Evolutionary conservation across 1,284 basidiomycete genomes (phyloP).

Genomic region (Lentinula novae-zelandiae): DNA sequence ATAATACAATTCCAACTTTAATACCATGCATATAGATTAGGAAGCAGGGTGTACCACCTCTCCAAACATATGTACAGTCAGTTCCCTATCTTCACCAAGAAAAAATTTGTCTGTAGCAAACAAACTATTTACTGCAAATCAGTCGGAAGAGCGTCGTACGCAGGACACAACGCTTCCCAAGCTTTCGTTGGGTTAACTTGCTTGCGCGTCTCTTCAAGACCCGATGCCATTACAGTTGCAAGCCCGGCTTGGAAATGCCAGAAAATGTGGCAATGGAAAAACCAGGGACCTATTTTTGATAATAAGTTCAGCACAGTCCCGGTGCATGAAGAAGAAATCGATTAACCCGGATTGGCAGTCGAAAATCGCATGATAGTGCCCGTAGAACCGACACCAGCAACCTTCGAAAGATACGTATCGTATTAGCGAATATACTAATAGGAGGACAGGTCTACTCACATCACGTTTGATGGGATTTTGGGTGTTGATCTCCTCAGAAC

Average conservation of each 20-base stretch:
- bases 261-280: slow-evolving; percentile 28
- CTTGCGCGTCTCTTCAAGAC: slow-evolving; percentile 15
- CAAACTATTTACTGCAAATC: neutral
- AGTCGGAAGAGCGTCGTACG: slow-evolving; percentile 15
- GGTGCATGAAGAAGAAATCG: neutral
- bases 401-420: slow-evolving; percentile 14
- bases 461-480: slow-evolving; percentile 25
- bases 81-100: too few relatives aligned
- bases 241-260: slow-evolving; percentile 27
- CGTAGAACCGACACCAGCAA: slow-evolving; percentile 19
- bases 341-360: neutral
- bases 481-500: slow-evolving; percentile 17
- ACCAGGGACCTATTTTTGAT: slow-evolving; percentile 16
- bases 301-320: slow-evolving; percentile 14
- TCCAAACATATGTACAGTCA: too few relatives aligned
- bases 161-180: slow-evolving; percentile 26
- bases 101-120: too few relatives aligned
- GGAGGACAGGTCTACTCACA: slow-evolving; percentile 10
- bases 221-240: slow-evolving; percentile 22
- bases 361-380: slow-evolving; percentile 6
- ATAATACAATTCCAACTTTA: too few relatives aligned
- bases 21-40: too few relatives aligned
- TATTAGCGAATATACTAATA: slow-evolving; percentile 11
- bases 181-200: slow-evolving; percentile 18
- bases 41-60: too few relatives aligned